Percentiles rank a stretch among this genome's conserved stretches.
These are phyloP conservation scores for Ligustrum vulgare DNA, from an alignment of 257 asterid species.

Conservation along the genomic window DNA sequence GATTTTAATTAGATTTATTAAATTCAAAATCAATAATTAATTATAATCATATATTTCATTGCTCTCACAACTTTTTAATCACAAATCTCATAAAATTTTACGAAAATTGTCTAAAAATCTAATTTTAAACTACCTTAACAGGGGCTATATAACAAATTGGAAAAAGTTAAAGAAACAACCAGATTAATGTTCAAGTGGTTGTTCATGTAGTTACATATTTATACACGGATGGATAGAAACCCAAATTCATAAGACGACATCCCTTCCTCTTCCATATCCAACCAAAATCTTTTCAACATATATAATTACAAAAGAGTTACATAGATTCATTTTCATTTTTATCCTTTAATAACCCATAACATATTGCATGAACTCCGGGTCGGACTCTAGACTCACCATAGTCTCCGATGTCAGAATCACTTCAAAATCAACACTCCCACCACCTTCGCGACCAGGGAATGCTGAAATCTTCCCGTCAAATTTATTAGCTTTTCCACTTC, in stretches of 20 bases:
- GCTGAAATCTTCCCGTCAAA: slow-evolving; percentile 62
- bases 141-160: too few relatives aligned
- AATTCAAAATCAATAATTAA: too few relatives aligned
- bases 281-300: neutral
- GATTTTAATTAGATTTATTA: too few relatives aligned
- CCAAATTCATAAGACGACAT: neutral
- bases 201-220: too few relatives aligned
- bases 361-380: slow-evolving; percentile 49
- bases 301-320: neutral
- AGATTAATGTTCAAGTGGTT: too few relatives aligned
- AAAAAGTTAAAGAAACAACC: too few relatives aligned
- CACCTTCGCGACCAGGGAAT: slow-evolving; percentile 44
- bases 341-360: slow-evolving; percentile 19
- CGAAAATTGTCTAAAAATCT: too few relatives aligned
- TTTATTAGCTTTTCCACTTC: slow-evolving; percentile 52
- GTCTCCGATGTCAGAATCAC: slow-evolving; percentile 50
- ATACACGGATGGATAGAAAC: too few relatives aligned
- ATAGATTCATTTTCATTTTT: neutral
- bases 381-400: slow-evolving; percentile 36
- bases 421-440: slow-evolving; percentile 50
- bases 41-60: too few relatives aligned
- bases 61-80: too few relatives aligned
- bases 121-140: too few relatives aligned
- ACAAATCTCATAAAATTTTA: too few relatives aligned
- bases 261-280: neutral